Evolutionary conservation across 208 protist species (phyloP), one percentile per base, ranked within the genome.

Genomic region (Trypanosoma vivax): DNA sequence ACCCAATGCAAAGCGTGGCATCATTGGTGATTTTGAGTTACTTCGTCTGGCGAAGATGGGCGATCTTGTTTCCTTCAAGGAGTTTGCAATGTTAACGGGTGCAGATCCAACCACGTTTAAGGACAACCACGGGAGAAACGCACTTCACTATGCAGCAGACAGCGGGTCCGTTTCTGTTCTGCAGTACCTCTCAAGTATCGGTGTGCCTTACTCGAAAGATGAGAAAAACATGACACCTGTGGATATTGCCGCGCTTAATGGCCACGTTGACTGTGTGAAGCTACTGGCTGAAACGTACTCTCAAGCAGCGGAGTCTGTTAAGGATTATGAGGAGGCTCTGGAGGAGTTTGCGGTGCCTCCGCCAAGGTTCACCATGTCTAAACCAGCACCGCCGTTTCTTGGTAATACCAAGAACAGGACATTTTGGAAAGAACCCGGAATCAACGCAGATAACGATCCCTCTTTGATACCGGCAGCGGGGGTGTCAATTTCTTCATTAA

Each of bases 21-120:
- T 68, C 23, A 33, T 92, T 9, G 73, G 76, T 37, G 82, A 90
- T 46, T 94, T 94, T 63, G 82, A 94, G 59, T 62, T 79, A n/a
- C 70, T 94, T 25, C 77, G 86, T 0, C 63, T 87, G 2, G 86
- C 73, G 7, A 90, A 90, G 64, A 87, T 90, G 76, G 82, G 86
- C 30, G 86, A 94, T 46, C 33, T 37, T 21, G 34, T 57, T 42
- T 89, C 76, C 40, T 79, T 86, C 48, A 54, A 58, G 11, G 64
- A 84, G 33, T 84, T 83, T 28, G 73, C 72, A 9, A 14, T 33
- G 9, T 24, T 66, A 14, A 75, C 50, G 21, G 60, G 61, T 2
- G 47, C 70, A 0, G 48, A 74, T 38, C 61, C 80, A 34, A 60
- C 38, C 1, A 70, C 65, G 3, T 83, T 90, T 42, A 27, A 58